These are phyloP conservation scores for Gossypium longicalyx DNA, from an alignment of 345 rosid genomes.

Conservation along the genomic window DNA sequence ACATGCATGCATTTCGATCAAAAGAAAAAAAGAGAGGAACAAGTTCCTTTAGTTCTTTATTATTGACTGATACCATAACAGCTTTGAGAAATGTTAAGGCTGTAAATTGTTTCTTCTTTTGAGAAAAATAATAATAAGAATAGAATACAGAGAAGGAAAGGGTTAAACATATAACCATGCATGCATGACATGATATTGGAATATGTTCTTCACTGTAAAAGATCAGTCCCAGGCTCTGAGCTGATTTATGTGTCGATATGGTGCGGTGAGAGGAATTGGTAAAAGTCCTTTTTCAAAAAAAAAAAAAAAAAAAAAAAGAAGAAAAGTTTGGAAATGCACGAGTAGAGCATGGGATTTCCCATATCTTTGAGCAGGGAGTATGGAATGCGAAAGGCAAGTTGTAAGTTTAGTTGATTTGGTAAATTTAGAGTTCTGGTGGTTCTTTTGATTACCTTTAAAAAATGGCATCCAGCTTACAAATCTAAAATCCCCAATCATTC, in stretches of 20 bases:
- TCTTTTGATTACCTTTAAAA: no score
- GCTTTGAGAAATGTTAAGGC: slow-evolving; percentile 3
- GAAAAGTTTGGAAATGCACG: background rate
- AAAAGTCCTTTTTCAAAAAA: background rate
- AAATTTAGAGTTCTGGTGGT: no score
- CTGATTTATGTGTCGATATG: no score
- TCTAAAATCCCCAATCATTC: no score
- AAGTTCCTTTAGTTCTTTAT: background rate
- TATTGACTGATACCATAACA: background rate
- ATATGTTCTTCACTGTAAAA: slow-evolving; percentile 18
- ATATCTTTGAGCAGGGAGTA: background rate
- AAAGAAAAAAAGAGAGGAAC: background rate
- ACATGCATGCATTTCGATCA: background rate
- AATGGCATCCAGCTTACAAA: no score
- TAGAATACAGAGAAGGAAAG: background rate
- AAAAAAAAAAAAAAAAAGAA: background rate
- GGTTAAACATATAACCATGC: background rate
- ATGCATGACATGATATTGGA: background rate
- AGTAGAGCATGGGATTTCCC: background rate
- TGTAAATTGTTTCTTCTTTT: background rate
- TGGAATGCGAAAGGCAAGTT: background rate
- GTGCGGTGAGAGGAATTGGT: background rate
- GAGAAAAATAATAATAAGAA: slow-evolving; percentile 2
- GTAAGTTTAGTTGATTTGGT: no score
- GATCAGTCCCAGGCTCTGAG: background rate